Percentiles rank a stretch among this genome's conserved stretches.
These are phyloP conservation scores for Cajanus cajan DNA, from an alignment of 306 rosid species.

Conservation along the genomic window DNA sequence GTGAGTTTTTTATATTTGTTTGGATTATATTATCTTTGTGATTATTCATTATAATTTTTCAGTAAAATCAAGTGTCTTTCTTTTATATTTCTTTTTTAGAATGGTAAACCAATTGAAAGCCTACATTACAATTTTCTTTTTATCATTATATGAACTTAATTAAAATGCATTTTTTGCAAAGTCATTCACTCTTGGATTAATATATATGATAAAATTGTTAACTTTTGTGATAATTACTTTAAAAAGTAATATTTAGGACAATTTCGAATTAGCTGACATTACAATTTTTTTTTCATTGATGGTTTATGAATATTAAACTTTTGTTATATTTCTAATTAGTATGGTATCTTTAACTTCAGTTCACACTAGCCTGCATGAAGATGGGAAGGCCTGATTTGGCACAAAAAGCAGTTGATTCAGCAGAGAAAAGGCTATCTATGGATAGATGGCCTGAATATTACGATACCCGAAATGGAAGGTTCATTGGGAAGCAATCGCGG, in stretches of 20 bases:
- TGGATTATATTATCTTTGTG: not conserved
- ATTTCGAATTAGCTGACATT: not conserved
- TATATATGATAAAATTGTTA: not conserved
- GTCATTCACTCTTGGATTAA: not conserved
- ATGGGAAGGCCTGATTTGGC: constrained; percentile 88
- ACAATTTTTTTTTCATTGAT: too few species aligned
- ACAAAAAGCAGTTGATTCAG: constrained; percentile 72
- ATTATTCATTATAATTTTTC: not conserved
- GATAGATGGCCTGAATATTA: constrained; percentile 97
- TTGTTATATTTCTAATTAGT: not conserved
- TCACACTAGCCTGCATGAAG: constrained; percentile 94
- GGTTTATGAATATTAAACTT: not conserved
- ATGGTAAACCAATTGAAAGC: too few species aligned
- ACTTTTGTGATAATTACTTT: not conserved
- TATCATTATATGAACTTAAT: not conserved
- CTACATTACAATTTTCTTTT: too few species aligned
- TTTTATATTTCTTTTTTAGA: too few species aligned
- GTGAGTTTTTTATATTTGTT: constrained; percentile 42
- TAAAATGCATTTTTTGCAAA: not conserved
- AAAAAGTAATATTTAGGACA: not conserved
- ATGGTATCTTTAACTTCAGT: constrained; percentile 47
- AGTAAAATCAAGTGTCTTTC: not conserved
- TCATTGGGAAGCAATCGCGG: constrained; percentile 86
- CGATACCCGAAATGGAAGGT: constrained; percentile 79
- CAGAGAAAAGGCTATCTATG: constrained; percentile 65